phyloP scores from a whole-genome alignment of 2,329 filamentous ascomycete genomes.

The Aspergillus novofumigatus region DNA sequence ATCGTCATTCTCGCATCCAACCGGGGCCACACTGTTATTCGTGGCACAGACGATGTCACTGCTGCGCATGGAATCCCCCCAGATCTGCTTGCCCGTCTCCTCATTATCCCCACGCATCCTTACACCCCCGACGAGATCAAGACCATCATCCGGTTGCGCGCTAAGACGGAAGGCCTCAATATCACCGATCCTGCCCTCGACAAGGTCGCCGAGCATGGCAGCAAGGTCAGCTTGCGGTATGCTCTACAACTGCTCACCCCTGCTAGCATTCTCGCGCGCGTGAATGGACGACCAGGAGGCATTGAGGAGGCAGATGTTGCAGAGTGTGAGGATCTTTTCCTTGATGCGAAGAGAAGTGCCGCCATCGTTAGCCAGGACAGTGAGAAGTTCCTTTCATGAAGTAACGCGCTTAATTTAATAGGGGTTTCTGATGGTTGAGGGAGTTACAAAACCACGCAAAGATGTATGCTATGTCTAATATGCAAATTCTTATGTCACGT shows the following conservation, averaged over 20 bases:
- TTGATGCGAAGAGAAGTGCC: conserved; percentile 76
- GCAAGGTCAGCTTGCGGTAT: conserved; percentile 85
- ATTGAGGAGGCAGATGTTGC: conserved; percentile 74
- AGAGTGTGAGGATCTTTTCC: conserved; percentile 79
- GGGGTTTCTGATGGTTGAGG: not conserved
- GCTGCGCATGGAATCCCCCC: conserved; percentile 91
- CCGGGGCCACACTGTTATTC: conserved; percentile 87
- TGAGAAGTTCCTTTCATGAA: conserved; percentile 59
- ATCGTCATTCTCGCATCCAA: conserved; percentile 98
- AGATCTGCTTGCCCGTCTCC: conserved; percentile 86
- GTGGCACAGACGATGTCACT: conserved; percentile 72
- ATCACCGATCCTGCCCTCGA: conserved; percentile 80
- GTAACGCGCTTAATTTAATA: conserved; percentile 12
- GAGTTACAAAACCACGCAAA: conserved; percentile 1
- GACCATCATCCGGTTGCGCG: conserved; percentile 80
- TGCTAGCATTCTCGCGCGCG: conserved; percentile 83
- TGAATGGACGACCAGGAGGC: conserved; percentile 66
- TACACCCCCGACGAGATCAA: conserved; percentile 89
- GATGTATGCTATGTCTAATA: conserved; percentile 20
- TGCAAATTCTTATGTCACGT: conserved; percentile 9
- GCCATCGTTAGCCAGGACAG: conserved; percentile 63
- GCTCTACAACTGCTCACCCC: conserved; percentile 88
- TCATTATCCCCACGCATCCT: conserved; percentile 91
- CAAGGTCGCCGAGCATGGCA: conserved; percentile 81
- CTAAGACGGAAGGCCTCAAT: conserved; percentile 73